phyloP scores from a whole-genome alignment of 2,329 filamentous ascomycete species.

The Decorospora gaudefroyi region DNA sequence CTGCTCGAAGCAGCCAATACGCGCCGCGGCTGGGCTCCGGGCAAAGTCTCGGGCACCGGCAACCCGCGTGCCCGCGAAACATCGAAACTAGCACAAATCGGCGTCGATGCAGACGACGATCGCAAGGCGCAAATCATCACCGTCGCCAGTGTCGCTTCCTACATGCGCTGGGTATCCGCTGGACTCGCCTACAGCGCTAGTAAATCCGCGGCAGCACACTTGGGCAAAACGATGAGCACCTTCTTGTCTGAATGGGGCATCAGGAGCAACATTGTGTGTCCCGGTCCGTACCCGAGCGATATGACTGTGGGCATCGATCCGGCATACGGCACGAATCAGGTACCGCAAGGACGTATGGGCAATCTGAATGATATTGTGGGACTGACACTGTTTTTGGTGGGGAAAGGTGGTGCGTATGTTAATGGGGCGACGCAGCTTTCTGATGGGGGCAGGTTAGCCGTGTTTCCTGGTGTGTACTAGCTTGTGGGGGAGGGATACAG shows the following conservation, averaged over 20 bases:
- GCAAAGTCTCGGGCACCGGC: conserved; percentile 38
- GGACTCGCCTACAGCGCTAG: conserved; percentile 52
- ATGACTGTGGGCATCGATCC: conserved; percentile 46
- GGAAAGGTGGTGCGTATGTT: conserved; percentile 57
- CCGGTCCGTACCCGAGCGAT: conserved; percentile 52
- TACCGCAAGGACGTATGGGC: conserved; percentile 51
- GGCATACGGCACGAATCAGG: conserved; percentile 40
- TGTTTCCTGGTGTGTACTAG: conserved; percentile 45
- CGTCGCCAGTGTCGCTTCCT: conserved; percentile 49
- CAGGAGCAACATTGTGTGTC: conserved; percentile 54
- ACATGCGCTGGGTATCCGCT: conserved; percentile 46
- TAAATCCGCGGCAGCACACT: conserved; percentile 51
- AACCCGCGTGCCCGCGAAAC: conserved; percentile 32
- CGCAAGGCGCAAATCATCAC: conserved; percentile 55
- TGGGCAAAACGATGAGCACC: conserved; percentile 53
- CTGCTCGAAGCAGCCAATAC: conserved; percentile 53
- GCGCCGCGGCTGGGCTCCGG: conserved; percentile 47
- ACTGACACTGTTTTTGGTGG: conserved; percentile 57
- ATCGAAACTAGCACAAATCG: conserved; percentile 21
- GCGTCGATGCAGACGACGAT: conserved; percentile 39
- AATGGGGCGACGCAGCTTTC: conserved; percentile 59
- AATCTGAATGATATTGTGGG: conserved; percentile 55
- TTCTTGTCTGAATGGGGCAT: conserved; percentile 53
- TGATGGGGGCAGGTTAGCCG: conserved; percentile 51
- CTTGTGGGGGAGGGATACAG: neutral